Conservation (phyloP, 805 yeast species). For the Cyberlindnera maritima region DNA sequence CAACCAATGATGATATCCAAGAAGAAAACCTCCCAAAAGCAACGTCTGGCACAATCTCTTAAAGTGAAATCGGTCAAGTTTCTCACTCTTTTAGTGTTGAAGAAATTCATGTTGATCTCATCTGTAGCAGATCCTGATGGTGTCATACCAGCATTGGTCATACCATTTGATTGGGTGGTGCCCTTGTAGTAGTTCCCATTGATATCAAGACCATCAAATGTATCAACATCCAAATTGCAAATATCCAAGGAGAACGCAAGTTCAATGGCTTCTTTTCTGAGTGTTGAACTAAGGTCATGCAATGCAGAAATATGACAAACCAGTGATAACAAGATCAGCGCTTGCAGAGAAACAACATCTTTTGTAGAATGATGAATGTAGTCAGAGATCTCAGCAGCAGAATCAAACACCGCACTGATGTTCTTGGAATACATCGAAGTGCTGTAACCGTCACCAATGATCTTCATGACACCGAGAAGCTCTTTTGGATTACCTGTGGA, state of each 20-base stretch:
- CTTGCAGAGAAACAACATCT: constrained; percentile 44
- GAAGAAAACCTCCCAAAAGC: constrained; percentile 52
- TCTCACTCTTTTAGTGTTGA: constrained; percentile 24
- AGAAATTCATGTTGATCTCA: constrained; percentile 26
- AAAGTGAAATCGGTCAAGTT: constrained; percentile 17
- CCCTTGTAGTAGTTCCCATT: constrained; percentile 20
- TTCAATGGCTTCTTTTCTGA: constrained; percentile 43
- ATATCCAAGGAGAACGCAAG: constrained; percentile 37
- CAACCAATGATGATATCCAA: constrained; percentile 53
- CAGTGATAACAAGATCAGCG: constrained; percentile 39
- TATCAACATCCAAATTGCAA: constrained; percentile 36
- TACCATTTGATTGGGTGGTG: neutral
- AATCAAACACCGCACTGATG: constrained; percentile 38
- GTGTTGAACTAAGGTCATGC: constrained; percentile 41
- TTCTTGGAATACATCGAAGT: constrained; percentile 35
- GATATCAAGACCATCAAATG: constrained; percentile 22
- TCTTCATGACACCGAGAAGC: constrained; percentile 44
- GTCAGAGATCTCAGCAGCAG: constrained; percentile 32
- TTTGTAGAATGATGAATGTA: constrained; percentile 29
- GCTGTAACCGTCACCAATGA: constrained; percentile 48
- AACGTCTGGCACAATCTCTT: constrained; percentile 37
- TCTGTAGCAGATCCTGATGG: constrained; percentile 16
- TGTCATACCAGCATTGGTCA: constrained; percentile 2
- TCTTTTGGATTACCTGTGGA: constrained; percentile 37
- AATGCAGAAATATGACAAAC: constrained; percentile 50